Percentiles rank a stretch among this genome's conserved stretches.
Conservation (phyloP, 768 basidiomycete species). For the Russula vinacea region DNA sequence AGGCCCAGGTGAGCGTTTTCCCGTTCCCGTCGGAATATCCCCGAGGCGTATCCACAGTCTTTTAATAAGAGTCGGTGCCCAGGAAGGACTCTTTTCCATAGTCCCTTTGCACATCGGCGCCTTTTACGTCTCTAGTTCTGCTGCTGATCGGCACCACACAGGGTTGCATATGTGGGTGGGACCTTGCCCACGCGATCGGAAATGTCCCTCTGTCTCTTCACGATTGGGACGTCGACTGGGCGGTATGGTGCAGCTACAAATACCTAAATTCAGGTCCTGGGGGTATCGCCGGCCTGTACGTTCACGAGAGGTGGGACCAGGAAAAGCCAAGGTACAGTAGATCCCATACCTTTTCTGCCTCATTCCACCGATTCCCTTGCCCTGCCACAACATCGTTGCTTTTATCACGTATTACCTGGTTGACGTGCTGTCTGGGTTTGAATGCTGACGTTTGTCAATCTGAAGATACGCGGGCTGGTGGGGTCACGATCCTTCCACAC, state of each 20-base stretch:
- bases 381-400: constrained; percentile 16
- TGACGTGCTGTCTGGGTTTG: constrained; percentile 3
- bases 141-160: constrained; percentile 37
- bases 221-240: constrained; percentile 95
- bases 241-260: constrained; percentile 99
- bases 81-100: constrained; percentile 19
- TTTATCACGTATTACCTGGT: not conserved
- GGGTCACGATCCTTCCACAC: constrained; percentile 85
- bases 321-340: constrained; percentile 58
- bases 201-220: constrained; percentile 88
- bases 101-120: constrained; percentile 24
- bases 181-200: constrained; percentile 92
- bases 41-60: not conserved
- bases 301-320: constrained; percentile 78
- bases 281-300: constrained; percentile 91
- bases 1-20: constrained; percentile 59
- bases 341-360: constrained; percentile 6
- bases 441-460: constrained; percentile 20
- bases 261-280: constrained; percentile 97
- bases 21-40: not conserved
- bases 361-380: constrained; percentile 10
- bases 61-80: constrained; percentile 8
- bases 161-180: constrained; percentile 95
- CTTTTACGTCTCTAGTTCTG: constrained; percentile 20
- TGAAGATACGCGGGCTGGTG: constrained; percentile 93